phyloP scores from a whole-genome alignment of 805 yeast species.

The Candida sphagnicola region DNA sequence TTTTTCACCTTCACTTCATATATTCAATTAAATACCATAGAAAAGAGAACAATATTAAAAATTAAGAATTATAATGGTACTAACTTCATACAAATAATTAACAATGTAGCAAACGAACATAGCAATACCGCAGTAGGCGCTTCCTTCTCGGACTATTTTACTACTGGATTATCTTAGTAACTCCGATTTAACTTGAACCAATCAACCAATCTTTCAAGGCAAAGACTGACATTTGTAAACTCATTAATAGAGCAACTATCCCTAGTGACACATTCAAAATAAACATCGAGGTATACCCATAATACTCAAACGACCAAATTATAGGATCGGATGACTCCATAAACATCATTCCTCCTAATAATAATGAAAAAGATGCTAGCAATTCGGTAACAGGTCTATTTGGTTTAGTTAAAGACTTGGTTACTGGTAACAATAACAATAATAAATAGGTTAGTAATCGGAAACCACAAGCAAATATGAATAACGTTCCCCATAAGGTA shows the following conservation, averaged over 20 bases:
- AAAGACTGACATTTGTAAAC: conserved; percentile 76
- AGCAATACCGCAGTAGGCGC: too few species aligned
- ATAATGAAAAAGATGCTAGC: conserved; percentile 68
- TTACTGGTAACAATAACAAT: conserved; percentile 42
- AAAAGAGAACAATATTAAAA: neutral
- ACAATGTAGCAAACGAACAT: too few species aligned
- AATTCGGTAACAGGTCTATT: conserved; percentile 82
- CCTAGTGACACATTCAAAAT: conserved; percentile 87
- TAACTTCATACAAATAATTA: too few species aligned
- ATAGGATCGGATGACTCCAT: conserved; percentile 90
- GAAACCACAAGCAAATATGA: conserved; percentile 78
- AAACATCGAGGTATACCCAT: conserved; percentile 82
- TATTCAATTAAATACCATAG: neutral
- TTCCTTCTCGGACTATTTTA: too few species aligned
- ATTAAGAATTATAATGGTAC: conserved; percentile 1
- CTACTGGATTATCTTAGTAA: too few species aligned
- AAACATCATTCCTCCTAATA: conserved; percentile 88
- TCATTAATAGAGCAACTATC: conserved; percentile 71
- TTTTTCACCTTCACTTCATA: neutral
- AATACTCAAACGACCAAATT: conserved; percentile 68
- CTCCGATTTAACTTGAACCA: neutral
- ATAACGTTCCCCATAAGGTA: conserved; percentile 86
- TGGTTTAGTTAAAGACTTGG: conserved; percentile 26
- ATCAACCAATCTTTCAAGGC: conserved; percentile 50
- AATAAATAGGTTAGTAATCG: conserved; percentile 62